Evolutionary conservation across 2,329 filamentous ascomycete genomes (phyloP).

Genomic region (Fusarium veterinarium): DNA sequence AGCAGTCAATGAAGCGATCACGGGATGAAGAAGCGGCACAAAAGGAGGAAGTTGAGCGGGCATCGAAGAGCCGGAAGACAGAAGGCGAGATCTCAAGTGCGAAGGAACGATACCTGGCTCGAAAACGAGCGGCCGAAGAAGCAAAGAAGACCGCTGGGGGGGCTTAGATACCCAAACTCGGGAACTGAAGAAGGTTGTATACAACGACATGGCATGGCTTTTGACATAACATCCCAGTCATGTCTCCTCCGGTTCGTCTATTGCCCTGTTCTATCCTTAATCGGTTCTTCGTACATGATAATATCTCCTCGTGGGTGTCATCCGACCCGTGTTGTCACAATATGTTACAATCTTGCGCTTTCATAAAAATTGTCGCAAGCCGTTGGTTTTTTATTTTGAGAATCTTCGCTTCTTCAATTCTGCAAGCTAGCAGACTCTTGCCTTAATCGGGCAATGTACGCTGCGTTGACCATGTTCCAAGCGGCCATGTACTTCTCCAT

Average conservation of each 20-base stretch:
- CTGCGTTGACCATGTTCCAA: constrained; percentile 79
- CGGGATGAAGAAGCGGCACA: constrained; percentile 76
- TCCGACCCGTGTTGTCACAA: constrained; percentile 37
- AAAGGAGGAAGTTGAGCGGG: constrained; percentile 70
- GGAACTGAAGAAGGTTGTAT: constrained; percentile 25
- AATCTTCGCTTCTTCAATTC: neutral
- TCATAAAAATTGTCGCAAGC: constrained; percentile 11
- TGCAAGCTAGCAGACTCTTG: constrained; percentile 58
- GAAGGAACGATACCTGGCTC: constrained; percentile 81
- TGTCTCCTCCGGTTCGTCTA: constrained; percentile 32
- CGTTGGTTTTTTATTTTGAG: constrained; percentile 1
- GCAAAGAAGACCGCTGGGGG: constrained; percentile 58
- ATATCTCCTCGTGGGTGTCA: neutral
- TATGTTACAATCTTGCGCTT: constrained; percentile 42
- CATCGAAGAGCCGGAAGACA: constrained; percentile 82
- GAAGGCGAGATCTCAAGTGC: constrained; percentile 80
- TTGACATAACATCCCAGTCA: constrained; percentile 31
- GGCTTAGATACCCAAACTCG: constrained; percentile 47
- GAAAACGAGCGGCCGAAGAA: constrained; percentile 80
- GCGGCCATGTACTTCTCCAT: constrained; percentile 88
- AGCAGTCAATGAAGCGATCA: constrained; percentile 76
- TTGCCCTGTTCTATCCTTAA: constrained; percentile 31
- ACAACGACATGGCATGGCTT: constrained; percentile 23
- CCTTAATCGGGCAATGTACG: constrained; percentile 74
- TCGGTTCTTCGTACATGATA: constrained; percentile 16